Percentiles rank a stretch among this genome's conserved stretches.
Evolutionary conservation across 108 stramenopile genomes (phyloP).

Genomic region (Nitzschia sp.): DNA sequence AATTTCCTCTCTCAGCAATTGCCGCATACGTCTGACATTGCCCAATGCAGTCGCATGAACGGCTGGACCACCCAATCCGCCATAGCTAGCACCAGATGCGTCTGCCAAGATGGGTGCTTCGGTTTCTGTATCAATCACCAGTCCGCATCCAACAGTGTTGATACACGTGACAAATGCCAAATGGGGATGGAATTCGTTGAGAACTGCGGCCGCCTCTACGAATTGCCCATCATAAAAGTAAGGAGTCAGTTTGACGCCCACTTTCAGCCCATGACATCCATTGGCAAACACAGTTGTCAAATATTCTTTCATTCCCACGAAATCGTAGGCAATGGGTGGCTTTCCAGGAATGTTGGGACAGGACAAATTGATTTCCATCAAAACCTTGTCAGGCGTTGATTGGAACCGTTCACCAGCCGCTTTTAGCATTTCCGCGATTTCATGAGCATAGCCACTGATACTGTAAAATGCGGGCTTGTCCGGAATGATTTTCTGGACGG

Average conservation of each 20-base stretch:
- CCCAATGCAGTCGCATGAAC: constrained; percentile 73
- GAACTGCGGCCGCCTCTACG: constrained; percentile 49
- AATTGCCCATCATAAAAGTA: constrained; percentile 78
- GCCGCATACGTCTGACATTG: constrained; percentile 58
- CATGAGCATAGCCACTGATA: constrained; percentile 2
- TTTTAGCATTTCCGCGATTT: neutral
- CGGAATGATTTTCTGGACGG: neutral
- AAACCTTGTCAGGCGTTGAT: neutral
- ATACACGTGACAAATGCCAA: constrained; percentile 59
- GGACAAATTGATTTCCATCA: constrained; percentile 73
- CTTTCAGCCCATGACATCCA: constrained; percentile 11
- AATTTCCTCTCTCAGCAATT: constrained; percentile 52
- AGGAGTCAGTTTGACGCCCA: constrained; percentile 77
- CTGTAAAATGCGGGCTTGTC: constrained; percentile 14
- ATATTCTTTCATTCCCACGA: constrained; percentile 64
- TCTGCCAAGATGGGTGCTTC: constrained; percentile 54
- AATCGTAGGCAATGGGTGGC: constrained; percentile 79
- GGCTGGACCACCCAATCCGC: constrained; percentile 60
- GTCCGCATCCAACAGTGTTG: constrained; percentile 74
- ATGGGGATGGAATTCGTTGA: constrained; percentile 52
- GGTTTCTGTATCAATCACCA: constrained; percentile 44
- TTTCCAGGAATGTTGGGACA: constrained; percentile 80
- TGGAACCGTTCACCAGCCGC: neutral
- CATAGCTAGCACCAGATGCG: constrained; percentile 58
- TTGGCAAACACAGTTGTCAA: constrained; percentile 24